Evolutionary conservation across 2,329 filamentous ascomycete genomes (phyloP).

Genomic region (Colletotrichum sp.): DNA sequence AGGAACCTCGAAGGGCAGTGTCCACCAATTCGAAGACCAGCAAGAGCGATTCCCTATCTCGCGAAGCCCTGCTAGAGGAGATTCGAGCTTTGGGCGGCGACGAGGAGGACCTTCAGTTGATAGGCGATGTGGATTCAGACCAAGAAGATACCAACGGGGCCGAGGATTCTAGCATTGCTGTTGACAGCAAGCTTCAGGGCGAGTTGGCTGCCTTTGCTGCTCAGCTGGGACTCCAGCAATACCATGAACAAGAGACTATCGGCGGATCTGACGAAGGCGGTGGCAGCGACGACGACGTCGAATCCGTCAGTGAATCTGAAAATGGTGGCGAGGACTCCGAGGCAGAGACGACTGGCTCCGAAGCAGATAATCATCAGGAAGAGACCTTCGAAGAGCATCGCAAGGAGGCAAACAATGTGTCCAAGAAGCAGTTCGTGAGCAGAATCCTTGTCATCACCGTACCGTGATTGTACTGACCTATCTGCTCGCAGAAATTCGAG

Average conservation of each 20-base stretch:
- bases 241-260: conserved; percentile 3
- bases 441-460: neutral
- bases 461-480: neutral
- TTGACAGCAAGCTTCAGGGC: conserved; percentile 11
- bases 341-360: conserved; percentile 35
- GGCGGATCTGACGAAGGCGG: conserved; percentile 26
- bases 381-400: neutral
- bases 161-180: neutral
- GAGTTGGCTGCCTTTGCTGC: conserved; percentile 19
- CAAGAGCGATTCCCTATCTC: neutral
- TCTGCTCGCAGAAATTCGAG: conserved; percentile 52
- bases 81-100: conserved; percentile 70
- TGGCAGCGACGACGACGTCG: conserved; percentile 30
- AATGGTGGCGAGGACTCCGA: conserved; percentile 25
- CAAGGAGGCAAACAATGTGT: conserved; percentile 36
- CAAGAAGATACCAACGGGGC: conserved; percentile 29
- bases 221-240: conserved; percentile 18
- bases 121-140: conserved; percentile 54
- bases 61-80: conserved; percentile 61
- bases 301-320: neutral
- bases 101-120: conserved; percentile 66
- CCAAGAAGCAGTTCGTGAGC: conserved; percentile 41
- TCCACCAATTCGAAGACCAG: conserved; percentile 24
- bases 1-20: conserved; percentile 6
- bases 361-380: conserved; percentile 28